phyloP scores from a whole-genome alignment of 495 filamentous ascomycete genomes.

The Saxispiralis lemnorum region DNA sequence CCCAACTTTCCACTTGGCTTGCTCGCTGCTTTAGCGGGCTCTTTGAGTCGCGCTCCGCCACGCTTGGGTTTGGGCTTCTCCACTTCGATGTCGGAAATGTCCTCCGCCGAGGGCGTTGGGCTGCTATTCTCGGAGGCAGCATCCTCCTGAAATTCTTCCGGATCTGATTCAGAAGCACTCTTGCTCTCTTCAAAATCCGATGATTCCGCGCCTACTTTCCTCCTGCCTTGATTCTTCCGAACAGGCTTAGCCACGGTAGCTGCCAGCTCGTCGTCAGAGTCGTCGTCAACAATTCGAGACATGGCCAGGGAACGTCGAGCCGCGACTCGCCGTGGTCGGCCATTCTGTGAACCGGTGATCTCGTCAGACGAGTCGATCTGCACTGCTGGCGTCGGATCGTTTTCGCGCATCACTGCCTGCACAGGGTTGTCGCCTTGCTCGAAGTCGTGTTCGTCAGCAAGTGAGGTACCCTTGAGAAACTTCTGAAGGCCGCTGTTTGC shows the following conservation, averaged over 20 bases:
- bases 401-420: no score
- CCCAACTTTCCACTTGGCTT: neutral
- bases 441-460: no score
- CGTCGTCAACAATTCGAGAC: neutral
- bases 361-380: no score
- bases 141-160: neutral
- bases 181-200: neutral
- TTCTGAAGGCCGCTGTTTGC: no score
- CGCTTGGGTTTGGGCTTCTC: neutral
- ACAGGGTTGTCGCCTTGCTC: no score
- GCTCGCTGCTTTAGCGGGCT: neutral
- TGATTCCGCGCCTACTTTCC: no score
- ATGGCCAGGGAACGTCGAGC: no score
- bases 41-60: neutral
- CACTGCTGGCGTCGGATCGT: no score
- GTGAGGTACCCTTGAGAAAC: no score
- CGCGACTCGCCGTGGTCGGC: no score
- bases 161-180: neutral
- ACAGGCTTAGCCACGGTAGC: neutral
- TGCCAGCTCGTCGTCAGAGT: constrained; percentile 2
- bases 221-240: neutral
- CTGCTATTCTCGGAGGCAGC: neutral
- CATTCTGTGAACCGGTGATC: no score
- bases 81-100: neutral
- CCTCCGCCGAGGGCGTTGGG: neutral